Percentiles rank a stretch among this genome's conserved stretches.
phyloP scores from a whole-genome alignment of 768 basidiomycete genomes.

The Lactifluus pinguis region DNA sequence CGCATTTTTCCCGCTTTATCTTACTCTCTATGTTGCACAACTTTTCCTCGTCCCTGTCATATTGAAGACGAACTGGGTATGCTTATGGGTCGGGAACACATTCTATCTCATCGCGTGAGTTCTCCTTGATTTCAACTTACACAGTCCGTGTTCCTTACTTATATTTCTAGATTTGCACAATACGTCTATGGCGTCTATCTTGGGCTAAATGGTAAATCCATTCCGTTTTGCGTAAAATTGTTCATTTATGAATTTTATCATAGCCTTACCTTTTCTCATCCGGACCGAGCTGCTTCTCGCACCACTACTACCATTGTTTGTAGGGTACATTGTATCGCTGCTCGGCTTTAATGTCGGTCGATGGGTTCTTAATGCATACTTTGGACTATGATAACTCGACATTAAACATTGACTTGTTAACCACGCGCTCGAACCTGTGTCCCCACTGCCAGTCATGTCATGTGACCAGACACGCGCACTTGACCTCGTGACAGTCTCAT shows the following conservation, averaged over 20 bases:
- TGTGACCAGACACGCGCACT: no score
- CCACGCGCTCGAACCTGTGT: neutral
- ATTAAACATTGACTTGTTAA: neutral
- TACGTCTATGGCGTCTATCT: slow-evolving; percentile 90
- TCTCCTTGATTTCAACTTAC: neutral
- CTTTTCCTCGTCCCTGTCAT: slow-evolving; percentile 79
- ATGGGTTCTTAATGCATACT: slow-evolving; percentile 73
- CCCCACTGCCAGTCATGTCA: no score
- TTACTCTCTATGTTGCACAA: slow-evolving; percentile 84
- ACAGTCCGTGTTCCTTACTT: neutral
- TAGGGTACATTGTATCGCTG: slow-evolving; percentile 76
- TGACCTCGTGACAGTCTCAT: no score
- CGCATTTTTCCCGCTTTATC: slow-evolving; percentile 90
- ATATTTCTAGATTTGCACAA: slow-evolving; percentile 59
- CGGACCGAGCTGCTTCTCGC: slow-evolving; percentile 86
- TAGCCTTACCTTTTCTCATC: slow-evolving; percentile 90
- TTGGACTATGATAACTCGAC: slow-evolving; percentile 33
- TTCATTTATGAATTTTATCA: slow-evolving; percentile 12
- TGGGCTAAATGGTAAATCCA: slow-evolving; percentile 63
- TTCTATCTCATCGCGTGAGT: slow-evolving; percentile 79
- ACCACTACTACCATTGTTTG: slow-evolving; percentile 80
- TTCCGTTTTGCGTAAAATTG: neutral
- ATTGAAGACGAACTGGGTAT: slow-evolving; percentile 85
- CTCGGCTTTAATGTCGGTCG: slow-evolving; percentile 88
- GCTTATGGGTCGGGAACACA: slow-evolving; percentile 87